These are phyloP conservation scores for Cenchrus fungigraminus DNA, from an alignment of 176 grass and related monocot genomes.

Conservation along the genomic window DNA sequence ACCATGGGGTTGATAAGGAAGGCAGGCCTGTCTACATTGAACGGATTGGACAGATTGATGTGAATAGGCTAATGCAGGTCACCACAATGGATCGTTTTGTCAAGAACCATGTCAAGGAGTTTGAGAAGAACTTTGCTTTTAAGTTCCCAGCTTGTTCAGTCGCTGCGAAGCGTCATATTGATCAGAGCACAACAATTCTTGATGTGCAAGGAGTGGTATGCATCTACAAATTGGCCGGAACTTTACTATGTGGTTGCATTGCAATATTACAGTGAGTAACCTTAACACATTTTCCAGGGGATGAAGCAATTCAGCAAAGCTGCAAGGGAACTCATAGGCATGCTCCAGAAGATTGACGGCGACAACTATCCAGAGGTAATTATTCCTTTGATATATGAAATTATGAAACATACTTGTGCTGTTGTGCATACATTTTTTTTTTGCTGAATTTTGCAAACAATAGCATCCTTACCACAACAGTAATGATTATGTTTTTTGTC, in stretches of 20 bases:
- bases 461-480: not conserved
- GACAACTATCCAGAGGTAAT: constrained; percentile 97
- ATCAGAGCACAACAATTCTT: constrained; percentile 98
- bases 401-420: not conserved
- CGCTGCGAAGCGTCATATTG: constrained; percentile 80
- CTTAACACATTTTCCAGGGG: constrained; percentile 55
- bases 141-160: constrained; percentile 99
- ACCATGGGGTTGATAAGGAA: constrained; percentile 97
- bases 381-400: not conserved
- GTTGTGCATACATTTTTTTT: too few species aligned
- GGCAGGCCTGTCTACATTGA: constrained; percentile 95
- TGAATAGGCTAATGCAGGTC: constrained; percentile 90
- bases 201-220: constrained; percentile 98
- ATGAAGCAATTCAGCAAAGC: constrained; percentile 96
- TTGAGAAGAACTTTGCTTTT: constrained; percentile 83
- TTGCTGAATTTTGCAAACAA: not conserved
- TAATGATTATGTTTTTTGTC: constrained; percentile 20
- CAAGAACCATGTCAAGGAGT: constrained; percentile 95
- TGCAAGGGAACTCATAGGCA: constrained; percentile 84
- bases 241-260: not conserved
- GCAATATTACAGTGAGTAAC: constrained; percentile 23
- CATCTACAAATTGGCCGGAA: not conserved
- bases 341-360: constrained; percentile 92
- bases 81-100: constrained; percentile 97
- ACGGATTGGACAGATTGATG: constrained; percentile 83